A percentile compares a stretch with the other conserved stretches of the same genome.
These are phyloP conservation scores for Paragyromitra xinjiangensis DNA, from an alignment of 495 filamentous ascomycete genomes.

Conservation along the genomic window DNA sequence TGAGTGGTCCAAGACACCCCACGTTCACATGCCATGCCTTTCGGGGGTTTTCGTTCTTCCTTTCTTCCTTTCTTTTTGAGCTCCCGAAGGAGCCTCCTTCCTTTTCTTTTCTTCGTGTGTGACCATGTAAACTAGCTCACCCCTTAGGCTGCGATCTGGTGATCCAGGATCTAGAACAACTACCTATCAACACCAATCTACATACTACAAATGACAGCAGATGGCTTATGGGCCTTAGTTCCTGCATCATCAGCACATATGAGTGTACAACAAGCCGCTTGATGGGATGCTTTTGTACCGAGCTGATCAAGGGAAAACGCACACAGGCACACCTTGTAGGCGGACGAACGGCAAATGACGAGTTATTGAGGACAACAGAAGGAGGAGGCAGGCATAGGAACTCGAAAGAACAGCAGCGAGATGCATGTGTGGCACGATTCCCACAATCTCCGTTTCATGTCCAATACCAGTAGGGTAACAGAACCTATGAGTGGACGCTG, in stretches of 20 bases:
- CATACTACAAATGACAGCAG: slow-evolving; percentile 41
- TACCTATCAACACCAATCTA: slow-evolving; percentile 12
- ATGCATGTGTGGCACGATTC: slow-evolving; percentile 50
- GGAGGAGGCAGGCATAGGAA: slow-evolving; percentile 24
- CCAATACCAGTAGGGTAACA: slow-evolving; percentile 42
- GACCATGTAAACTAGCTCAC: slow-evolving; percentile 15
- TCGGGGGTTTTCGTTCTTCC: slow-evolving; percentile 33
- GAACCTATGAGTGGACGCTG: slow-evolving; percentile 17
- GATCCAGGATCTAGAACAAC: slow-evolving; percentile 38
- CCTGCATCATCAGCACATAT: slow-evolving; percentile 48
- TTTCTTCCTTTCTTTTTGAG: slow-evolving; percentile 30
- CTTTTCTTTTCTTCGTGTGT: slow-evolving; percentile 12
- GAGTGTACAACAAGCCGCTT: slow-evolving; percentile 44
- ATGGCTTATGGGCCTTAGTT: slow-evolving; percentile 20
- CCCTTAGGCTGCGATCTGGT: slow-evolving; percentile 23
- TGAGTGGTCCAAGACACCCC: slow-evolving; percentile 50
- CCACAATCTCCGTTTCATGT: slow-evolving; percentile 29
- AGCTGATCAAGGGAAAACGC: slow-evolving; percentile 20
- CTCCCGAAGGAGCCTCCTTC: slow-evolving; percentile 46
- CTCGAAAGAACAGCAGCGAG: slow-evolving; percentile 42
- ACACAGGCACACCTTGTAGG: slow-evolving; percentile 25
- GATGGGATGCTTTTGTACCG: slow-evolving; percentile 33
- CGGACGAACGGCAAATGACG: slow-evolving; percentile 28
- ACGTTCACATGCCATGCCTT: slow-evolving; percentile 51
- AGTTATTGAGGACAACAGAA: slow-evolving; percentile 30